Conservation (phyloP, 495 filamentous ascomycete species). For the Penicillium roqueforti region DNA sequence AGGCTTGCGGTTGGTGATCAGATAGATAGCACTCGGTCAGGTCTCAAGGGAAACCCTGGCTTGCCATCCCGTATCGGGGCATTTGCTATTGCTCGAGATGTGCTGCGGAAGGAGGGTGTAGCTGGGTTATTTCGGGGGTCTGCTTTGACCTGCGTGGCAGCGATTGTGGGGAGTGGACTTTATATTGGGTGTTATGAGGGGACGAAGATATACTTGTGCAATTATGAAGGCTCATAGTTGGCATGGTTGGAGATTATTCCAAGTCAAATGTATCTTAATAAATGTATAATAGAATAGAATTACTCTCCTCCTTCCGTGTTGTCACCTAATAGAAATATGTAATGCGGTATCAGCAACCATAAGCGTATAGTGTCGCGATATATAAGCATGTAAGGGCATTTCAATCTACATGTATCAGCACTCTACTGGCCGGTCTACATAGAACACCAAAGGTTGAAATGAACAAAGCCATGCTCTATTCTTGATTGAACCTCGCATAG, state of each 20-base stretch:
- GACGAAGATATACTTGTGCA: conserved; percentile 3
- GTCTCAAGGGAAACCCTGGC: neutral
- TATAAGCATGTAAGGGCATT: neutral
- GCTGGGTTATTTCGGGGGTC: conserved; percentile 12
- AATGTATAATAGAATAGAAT: neutral
- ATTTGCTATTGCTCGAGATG: conserved; percentile 3
- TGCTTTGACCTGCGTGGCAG: conserved; percentile 8
- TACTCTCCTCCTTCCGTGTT: neutral
- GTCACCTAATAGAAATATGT: too few relatives aligned
- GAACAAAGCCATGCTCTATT: conserved; percentile 28
- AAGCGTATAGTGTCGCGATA: too few relatives aligned
- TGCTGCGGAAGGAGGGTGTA: conserved; percentile 9
- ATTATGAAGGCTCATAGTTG: neutral
- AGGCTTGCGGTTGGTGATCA: conserved; percentile 8
- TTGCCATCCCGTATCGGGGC: neutral
- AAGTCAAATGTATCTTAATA: neutral
- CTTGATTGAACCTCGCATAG: conserved; percentile 14
- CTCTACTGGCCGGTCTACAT: neutral
- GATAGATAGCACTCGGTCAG: neutral
- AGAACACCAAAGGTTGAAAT: neutral
- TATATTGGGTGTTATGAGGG: conserved; percentile 15
- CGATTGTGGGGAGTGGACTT: conserved; percentile 5
- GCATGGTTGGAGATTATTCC: neutral
- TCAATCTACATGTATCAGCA: neutral
- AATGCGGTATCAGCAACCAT: too few relatives aligned